Evolutionary conservation across 768 basidiomycete genomes (phyloP).

Genomic region (Russula earlei): DNA sequence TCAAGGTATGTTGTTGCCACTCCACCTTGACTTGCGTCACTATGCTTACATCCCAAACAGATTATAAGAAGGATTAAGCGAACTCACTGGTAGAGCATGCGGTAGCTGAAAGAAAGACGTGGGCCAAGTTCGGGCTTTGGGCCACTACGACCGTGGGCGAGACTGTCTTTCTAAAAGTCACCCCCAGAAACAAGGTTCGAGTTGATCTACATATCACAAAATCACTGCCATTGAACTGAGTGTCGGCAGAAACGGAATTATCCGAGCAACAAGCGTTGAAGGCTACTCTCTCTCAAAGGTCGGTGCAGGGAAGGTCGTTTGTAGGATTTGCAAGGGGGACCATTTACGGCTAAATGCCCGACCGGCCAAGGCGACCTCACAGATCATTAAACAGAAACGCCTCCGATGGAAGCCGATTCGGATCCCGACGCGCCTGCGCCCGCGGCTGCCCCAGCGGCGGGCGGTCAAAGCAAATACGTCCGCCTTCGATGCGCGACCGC

Average conservation of each 20-base stretch:
- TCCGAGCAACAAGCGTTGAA: constrained; percentile 59
- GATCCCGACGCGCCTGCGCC: constrained; percentile 27
- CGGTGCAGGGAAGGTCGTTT: constrained; percentile 81
- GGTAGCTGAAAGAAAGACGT: constrained; percentile 88
- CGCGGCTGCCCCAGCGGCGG: constrained; percentile 7
- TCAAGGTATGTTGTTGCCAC: constrained; percentile 56
- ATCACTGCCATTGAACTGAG: background rate
- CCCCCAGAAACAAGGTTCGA: background rate
- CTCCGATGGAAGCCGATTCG: constrained; percentile 30
- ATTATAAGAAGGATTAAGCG: constrained; percentile 82
- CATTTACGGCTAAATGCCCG: constrained; percentile 99
- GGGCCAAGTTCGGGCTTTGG: constrained; percentile 88
- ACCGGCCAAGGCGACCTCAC: constrained; percentile 44
- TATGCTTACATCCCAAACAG: constrained; percentile 31
- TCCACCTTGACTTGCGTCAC: background rate
- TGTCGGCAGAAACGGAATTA: constrained; percentile 56
- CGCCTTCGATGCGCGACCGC: constrained; percentile 20
- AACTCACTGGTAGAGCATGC: constrained; percentile 80
- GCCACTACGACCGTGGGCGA: constrained; percentile 91
- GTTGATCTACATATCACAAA: background rate
- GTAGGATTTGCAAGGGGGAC: constrained; percentile 91
- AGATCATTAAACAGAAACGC: constrained; percentile 28
- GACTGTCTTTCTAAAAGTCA: constrained; percentile 53
- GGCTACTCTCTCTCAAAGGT: constrained; percentile 53
- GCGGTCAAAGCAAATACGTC: constrained; percentile 21